A percentile compares a stretch with the other conserved stretches of the same genome.
phyloP scores from a whole-genome alignment of 352 stramenopile species.

The Phytophthora megakarya region DNA sequence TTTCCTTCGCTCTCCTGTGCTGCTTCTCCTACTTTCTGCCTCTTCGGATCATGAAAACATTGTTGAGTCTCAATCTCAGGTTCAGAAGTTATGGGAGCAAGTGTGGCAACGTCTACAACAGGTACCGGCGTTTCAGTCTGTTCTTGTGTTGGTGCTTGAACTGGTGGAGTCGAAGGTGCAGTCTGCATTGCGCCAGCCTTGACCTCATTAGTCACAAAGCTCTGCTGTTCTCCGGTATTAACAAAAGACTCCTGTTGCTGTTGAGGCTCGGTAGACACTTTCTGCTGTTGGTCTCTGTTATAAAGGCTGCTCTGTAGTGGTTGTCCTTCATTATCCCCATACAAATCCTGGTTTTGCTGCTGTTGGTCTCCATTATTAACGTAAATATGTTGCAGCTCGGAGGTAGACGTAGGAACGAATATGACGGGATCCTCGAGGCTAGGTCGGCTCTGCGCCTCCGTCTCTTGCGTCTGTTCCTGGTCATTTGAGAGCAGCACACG shows the following conservation, averaged over 20 bases:
- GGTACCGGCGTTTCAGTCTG: background rate
- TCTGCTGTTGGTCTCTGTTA: slow-evolving; percentile 9
- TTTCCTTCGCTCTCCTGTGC: slow-evolving; percentile 5
- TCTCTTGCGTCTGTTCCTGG: slow-evolving; percentile 4
- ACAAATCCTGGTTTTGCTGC: slow-evolving; percentile 23
- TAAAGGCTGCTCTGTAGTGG: slow-evolving; percentile 6
- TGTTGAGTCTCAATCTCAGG: slow-evolving; percentile 12
- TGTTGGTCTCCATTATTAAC: slow-evolving; percentile 30
- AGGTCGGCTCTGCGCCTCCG: slow-evolving; percentile 11
- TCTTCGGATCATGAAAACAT: slow-evolving; percentile 21
- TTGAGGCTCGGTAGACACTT: slow-evolving; percentile 10
- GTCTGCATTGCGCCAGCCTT: slow-evolving; percentile 26
- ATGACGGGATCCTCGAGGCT: slow-evolving; percentile 23
- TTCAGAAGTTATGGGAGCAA: slow-evolving; percentile 1
- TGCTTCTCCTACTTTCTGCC: slow-evolving; percentile 8
- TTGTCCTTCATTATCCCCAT: slow-evolving; percentile 3
- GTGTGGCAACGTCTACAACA: background rate
- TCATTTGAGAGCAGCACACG: slow-evolving; percentile 42
- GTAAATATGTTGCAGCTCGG: slow-evolving; percentile 32
- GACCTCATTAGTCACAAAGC: slow-evolving; percentile 17
- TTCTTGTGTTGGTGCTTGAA: background rate
- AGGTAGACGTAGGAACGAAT: slow-evolving; percentile 20
- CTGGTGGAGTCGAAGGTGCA: slow-evolving; percentile 9
- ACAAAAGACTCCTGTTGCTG: slow-evolving; percentile 2
- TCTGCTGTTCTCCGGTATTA: slow-evolving; percentile 10